Percentiles rank a stretch among this genome's conserved stretches.
phyloP scores from a whole-genome alignment of 345 rosid genomes.

The Lepidium aucheri region DNA sequence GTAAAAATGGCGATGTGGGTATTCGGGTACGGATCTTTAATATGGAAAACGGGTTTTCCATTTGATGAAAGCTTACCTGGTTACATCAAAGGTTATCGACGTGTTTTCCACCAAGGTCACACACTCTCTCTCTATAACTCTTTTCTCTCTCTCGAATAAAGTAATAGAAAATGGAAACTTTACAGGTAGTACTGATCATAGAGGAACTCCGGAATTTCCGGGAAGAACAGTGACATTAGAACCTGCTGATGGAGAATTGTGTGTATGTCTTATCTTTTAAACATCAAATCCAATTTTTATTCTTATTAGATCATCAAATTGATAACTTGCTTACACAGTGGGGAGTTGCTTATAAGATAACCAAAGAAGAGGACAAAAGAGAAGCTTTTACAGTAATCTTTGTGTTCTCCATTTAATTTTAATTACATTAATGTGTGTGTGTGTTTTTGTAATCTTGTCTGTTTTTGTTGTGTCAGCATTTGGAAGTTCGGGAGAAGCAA shows the following conservation, averaged over 20 bases:
- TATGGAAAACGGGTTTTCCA: conserved; percentile 77
- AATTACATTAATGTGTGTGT: no score
- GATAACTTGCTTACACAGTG: conserved; percentile 34
- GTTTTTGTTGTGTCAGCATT: conserved; percentile 35
- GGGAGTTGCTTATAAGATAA: conserved; percentile 89
- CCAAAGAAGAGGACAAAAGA: conserved; percentile 60
- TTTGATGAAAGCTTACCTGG: conserved; percentile 71
- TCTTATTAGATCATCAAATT: background rate
- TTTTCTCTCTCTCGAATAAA: no score
- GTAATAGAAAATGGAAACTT: background rate
- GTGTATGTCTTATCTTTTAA: conserved; percentile 39
- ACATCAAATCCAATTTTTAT: background rate
- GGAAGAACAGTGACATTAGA: conserved; percentile 84
- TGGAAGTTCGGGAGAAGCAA: conserved; percentile 91
- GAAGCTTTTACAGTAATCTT: conserved; percentile 47
- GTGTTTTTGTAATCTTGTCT: background rate
- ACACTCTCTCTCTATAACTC: background rate
- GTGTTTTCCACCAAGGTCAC: conserved; percentile 78
- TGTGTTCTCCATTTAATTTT: no score
- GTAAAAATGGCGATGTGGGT: conserved; percentile 73
- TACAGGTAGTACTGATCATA: conserved; percentile 84
- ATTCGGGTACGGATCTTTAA: conserved; percentile 78
- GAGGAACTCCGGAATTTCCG: conserved; percentile 78
- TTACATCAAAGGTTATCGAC: conserved; percentile 73
- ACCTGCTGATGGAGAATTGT: conserved; percentile 59